Percentiles rank a stretch among this genome's conserved stretches.
Conservation (phyloP, 768 basidiomycete species). For the Dacryopinax spathularia region DNA sequence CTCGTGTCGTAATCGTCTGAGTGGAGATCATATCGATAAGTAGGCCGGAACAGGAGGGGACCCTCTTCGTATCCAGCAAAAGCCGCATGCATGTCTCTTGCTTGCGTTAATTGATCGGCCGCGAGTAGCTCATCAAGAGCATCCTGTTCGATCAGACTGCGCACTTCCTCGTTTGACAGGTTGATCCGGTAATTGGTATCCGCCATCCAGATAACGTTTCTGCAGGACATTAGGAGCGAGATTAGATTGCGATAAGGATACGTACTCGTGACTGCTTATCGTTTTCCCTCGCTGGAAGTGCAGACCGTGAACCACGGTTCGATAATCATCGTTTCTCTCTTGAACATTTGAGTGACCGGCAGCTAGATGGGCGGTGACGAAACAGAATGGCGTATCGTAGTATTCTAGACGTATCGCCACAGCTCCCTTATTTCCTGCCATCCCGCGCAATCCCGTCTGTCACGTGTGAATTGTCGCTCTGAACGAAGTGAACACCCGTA, state of each 20-base stretch:
- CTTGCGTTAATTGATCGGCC: constrained; percentile 75
- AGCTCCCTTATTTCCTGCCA: constrained; percentile 96
- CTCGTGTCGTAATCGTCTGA: constrained; percentile 85
- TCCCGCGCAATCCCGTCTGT: constrained; percentile 45
- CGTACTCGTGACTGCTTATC: constrained; percentile 81
- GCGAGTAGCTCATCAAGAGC: constrained; percentile 61
- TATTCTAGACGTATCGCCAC: constrained; percentile 87
- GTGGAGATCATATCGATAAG: constrained; percentile 77
- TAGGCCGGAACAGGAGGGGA: constrained; percentile 79
- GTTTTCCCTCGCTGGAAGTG: constrained; percentile 83
- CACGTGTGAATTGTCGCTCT: neutral
- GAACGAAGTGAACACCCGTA: constrained; percentile 21
- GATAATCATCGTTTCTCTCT: constrained; percentile 84
- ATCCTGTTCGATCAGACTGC: constrained; percentile 46
- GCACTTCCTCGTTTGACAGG: constrained; percentile 66
- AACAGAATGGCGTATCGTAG: constrained; percentile 83
- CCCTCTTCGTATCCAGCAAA: constrained; percentile 83
- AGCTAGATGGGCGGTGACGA: constrained; percentile 88
- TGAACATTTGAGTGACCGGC: constrained; percentile 85
- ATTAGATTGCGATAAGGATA: constrained; percentile 4
- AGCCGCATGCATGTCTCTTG: constrained; percentile 55
- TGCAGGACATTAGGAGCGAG: constrained; percentile 21
- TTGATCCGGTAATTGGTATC: constrained; percentile 94
- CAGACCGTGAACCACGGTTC: constrained; percentile 68
- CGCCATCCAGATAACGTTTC: constrained; percentile 84